Conservation (phyloP, 2,329 filamentous ascomycete species). For the Pseudodiploospora longispora region DNA sequence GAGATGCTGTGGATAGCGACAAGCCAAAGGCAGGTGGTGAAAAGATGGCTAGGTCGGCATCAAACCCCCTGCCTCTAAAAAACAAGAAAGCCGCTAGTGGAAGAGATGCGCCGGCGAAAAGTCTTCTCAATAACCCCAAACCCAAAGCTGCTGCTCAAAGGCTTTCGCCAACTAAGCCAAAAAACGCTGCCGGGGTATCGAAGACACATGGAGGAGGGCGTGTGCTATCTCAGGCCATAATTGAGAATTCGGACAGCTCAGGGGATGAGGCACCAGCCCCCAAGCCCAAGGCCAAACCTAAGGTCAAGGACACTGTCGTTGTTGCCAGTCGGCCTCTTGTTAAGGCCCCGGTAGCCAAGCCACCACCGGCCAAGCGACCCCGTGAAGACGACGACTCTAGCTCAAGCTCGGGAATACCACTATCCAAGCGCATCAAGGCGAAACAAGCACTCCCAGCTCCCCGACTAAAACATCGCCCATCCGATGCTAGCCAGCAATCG, state of each 20-base stretch:
- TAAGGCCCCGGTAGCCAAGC: slow-evolving; percentile 24
- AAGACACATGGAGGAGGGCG: slow-evolving; percentile 34
- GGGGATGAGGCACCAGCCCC: slow-evolving; percentile 35
- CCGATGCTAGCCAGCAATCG: slow-evolving; percentile 38
- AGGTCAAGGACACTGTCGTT: slow-evolving; percentile 24
- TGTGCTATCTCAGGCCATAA: slow-evolving; percentile 47
- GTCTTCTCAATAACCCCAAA: slow-evolving; percentile 36
- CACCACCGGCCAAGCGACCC: slow-evolving; percentile 39
- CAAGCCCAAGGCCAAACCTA: slow-evolving; percentile 20
- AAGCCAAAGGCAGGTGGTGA: slow-evolving; percentile 28
- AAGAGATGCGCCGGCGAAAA: slow-evolving; percentile 48
- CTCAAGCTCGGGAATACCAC: slow-evolving; percentile 50
- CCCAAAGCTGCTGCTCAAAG: slow-evolving; percentile 19
- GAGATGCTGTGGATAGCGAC: slow-evolving; percentile 28
- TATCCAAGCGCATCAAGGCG: slow-evolving; percentile 50
- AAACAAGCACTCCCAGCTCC: slow-evolving; percentile 30
- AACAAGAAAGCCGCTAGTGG: slow-evolving; percentile 46
- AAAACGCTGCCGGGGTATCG: slow-evolving; percentile 13
- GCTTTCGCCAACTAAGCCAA: slow-evolving; percentile 34
- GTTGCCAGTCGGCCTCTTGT: slow-evolving; percentile 26
- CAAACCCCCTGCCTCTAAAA: slow-evolving; percentile 42
- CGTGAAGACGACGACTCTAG: slow-evolving; percentile 47
- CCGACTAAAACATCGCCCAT: slow-evolving; percentile 36
- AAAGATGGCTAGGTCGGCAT: slow-evolving; percentile 40
- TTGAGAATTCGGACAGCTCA: slow-evolving; percentile 48